Percentiles rank a stretch among this genome's conserved stretches.
Evolutionary conservation across 2,329 filamentous ascomycete genomes (phyloP).

Genomic region (Sphaerulina populicola): DNA sequence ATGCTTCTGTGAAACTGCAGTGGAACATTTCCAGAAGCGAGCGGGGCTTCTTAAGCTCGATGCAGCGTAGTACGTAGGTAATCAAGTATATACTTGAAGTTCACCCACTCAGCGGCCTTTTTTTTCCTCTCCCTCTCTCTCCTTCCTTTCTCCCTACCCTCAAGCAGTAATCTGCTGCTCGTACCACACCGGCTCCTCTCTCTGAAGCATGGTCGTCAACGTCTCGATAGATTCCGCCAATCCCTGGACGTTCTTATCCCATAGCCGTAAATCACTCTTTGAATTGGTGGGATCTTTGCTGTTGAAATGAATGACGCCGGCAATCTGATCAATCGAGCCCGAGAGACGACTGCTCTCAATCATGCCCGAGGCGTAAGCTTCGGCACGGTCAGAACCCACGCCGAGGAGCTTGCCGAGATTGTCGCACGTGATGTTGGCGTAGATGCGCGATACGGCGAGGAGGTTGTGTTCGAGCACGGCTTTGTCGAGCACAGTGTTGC

Average conservation of each 20-base stretch:
- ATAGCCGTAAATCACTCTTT: constrained; percentile 63
- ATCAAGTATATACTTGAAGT: no score
- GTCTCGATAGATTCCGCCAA: constrained; percentile 84
- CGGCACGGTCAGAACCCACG: constrained; percentile 69
- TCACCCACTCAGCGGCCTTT: no score
- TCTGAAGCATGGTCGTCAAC: constrained; percentile 71
- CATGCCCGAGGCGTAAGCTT: constrained; percentile 89
- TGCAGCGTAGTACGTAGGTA: no score
- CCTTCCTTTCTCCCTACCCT: neutral
- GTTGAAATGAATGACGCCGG: constrained; percentile 79
- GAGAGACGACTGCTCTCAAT: constrained; percentile 85
- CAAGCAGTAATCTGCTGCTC: constrained; percentile 35
- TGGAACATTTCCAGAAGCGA: no score
- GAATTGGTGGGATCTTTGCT: constrained; percentile 51
- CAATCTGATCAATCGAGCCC: constrained; percentile 90
- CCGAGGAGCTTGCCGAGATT: constrained; percentile 70
- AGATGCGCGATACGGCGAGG: constrained; percentile 62
- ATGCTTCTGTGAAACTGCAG: no score
- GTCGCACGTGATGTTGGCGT: constrained; percentile 49
- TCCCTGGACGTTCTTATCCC: constrained; percentile 82
- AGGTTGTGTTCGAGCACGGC: constrained; percentile 96
- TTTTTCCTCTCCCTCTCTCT: no score
- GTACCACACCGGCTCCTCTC: constrained; percentile 60
- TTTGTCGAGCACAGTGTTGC: constrained; percentile 83
- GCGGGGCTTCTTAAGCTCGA: no score